These are phyloP conservation scores for Cokeromyces recurvatus DNA, from an alignment of 371 early-diverging fungal genomes.

Conservation along the genomic window DNA sequence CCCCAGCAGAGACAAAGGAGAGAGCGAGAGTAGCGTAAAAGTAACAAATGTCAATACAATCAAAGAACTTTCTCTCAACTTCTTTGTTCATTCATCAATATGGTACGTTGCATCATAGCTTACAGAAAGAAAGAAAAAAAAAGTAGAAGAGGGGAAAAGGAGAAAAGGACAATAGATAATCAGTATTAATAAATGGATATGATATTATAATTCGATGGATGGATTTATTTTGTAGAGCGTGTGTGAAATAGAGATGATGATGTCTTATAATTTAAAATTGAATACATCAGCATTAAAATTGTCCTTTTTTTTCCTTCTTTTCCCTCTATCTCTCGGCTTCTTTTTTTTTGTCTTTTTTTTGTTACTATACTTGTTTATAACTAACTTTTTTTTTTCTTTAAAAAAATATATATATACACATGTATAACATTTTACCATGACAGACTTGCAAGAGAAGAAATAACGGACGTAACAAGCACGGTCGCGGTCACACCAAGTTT, in stretches of 20 bases:
- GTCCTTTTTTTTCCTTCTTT: not conserved
- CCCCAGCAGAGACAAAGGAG: too few relatives aligned
- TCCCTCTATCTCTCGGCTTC: too few relatives aligned
- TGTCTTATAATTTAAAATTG: too few relatives aligned
- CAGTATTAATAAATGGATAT: not conserved
- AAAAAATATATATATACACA: not conserved
- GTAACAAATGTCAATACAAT: not conserved
- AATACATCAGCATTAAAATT: conserved; percentile 1
- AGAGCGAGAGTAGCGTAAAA: not conserved
- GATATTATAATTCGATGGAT: conserved; percentile 1
- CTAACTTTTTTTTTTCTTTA: not conserved
- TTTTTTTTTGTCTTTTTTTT: too few relatives aligned
- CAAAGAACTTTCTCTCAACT: conserved; percentile 26
- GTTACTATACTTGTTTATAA: not conserved
- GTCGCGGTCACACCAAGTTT: conserved; percentile 95
- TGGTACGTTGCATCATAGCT: conserved; percentile 20
- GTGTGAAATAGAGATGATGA: too few relatives aligned
- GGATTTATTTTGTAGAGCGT: too few relatives aligned
- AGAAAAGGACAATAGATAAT: too few relatives aligned
- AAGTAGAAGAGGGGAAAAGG: not conserved
- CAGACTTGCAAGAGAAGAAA: conserved; percentile 97
- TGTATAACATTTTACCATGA: not conserved
- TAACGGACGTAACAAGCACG: conserved; percentile 98
- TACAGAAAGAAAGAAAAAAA: not conserved
- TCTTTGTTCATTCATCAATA: conserved; percentile 26